Conservation (phyloP, 2,329 filamentous ascomycete species). For the Hypoxylon sp. region DNA sequence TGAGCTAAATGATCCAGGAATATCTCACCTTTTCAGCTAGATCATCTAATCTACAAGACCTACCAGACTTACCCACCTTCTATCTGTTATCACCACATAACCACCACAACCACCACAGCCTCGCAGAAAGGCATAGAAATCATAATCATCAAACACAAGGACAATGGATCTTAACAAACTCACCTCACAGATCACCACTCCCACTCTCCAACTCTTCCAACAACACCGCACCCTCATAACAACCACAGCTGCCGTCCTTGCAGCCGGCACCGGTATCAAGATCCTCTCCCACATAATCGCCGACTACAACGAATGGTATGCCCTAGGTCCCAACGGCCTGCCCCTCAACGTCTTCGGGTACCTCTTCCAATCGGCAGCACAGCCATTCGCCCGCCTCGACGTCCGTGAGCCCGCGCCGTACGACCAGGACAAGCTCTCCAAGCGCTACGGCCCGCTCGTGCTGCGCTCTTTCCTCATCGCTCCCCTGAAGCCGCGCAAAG, state of each 20-base stretch:
- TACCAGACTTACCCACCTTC: background rate
- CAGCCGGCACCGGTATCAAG: constrained; percentile 28
- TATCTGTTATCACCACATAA: background rate
- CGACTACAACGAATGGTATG: constrained; percentile 58
- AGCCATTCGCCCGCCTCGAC: constrained; percentile 54
- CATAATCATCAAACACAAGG: background rate
- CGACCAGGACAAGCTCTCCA: constrained; percentile 37
- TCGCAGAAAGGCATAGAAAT: background rate
- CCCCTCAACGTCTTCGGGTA: constrained; percentile 61
- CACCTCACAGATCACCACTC: background rate
- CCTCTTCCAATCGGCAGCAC: constrained; percentile 54
- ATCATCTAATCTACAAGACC: background rate
- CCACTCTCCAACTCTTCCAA: constrained; percentile 14
- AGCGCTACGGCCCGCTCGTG: constrained; percentile 49
- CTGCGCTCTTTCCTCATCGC: constrained; percentile 47
- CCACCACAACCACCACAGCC: background rate
- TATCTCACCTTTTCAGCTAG: background rate
- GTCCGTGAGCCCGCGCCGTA: constrained; percentile 52
- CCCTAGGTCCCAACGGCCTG: constrained; percentile 60
- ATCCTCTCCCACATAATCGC: constrained; percentile 44
- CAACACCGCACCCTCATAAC: constrained; percentile 25
- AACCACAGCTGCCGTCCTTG: constrained; percentile 12
- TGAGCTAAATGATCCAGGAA: constrained; percentile 13
- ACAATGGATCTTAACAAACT: constrained; percentile 31
- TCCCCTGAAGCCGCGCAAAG: constrained; percentile 41